phyloP scores from a whole-genome alignment of 1,139 yeast genomes.

The Saccharomycopsis hybrid region DNA sequence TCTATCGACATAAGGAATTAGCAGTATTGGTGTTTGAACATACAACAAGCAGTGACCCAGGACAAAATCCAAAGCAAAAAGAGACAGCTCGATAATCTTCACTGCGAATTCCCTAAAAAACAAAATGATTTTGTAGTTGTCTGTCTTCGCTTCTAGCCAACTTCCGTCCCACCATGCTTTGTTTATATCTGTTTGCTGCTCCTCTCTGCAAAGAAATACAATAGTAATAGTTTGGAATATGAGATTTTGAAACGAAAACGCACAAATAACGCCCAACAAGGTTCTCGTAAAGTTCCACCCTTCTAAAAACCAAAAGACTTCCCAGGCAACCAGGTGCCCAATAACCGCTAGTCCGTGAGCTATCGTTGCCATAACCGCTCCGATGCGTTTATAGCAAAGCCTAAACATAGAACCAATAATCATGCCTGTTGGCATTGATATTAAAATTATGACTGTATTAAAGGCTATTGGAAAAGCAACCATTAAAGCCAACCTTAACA shows the following conservation, averaged over 20 bases:
- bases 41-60: constrained; percentile 47
- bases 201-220: constrained; percentile 42
- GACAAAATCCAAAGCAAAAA: constrained; percentile 46
- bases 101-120: constrained; percentile 50
- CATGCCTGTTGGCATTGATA: constrained; percentile 37
- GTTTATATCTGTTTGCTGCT: constrained; percentile 43
- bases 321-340: constrained; percentile 41
- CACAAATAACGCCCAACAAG: constrained; percentile 40
- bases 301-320: constrained; percentile 45
- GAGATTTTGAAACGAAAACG: constrained; percentile 39
- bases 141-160: constrained; percentile 50
- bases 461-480: constrained; percentile 43
- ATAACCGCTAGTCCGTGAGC: constrained; percentile 41
- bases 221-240: constrained; percentile 37
- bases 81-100: constrained; percentile 48
- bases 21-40: constrained; percentile 45
- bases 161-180: constrained; percentile 67
- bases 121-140: constrained; percentile 34
- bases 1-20: constrained; percentile 49
- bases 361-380: constrained; percentile 38
- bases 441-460: constrained; percentile 36
- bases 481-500: constrained; percentile 40
- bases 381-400: constrained; percentile 33
- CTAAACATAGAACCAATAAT: constrained; percentile 42
- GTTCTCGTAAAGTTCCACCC: constrained; percentile 47